Conservation (phyloP, 805 yeast genomes). For the Tetrapisispora taiwanensis region DNA sequence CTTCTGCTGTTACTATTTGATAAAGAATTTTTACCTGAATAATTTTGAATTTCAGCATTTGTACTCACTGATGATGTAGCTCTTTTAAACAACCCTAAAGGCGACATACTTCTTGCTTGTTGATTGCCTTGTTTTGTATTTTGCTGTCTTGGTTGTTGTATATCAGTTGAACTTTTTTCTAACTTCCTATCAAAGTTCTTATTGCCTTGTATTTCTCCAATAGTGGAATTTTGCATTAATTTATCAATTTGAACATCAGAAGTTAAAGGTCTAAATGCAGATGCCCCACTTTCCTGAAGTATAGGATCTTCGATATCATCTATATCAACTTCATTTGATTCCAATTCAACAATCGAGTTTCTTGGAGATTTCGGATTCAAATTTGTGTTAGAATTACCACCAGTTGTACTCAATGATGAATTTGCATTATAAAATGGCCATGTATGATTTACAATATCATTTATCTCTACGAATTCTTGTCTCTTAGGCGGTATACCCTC, state of each 20-base stretch:
- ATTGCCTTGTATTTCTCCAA: not conserved
- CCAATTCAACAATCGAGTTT: not conserved
- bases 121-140: slow-evolving; percentile 1
- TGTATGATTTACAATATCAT: slow-evolving; percentile 61
- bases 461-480: slow-evolving; percentile 51
- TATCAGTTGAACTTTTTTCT: not conserved
- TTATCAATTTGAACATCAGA: not conserved
- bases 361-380: not conserved
- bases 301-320: slow-evolving; percentile 4
- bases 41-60: slow-evolving; percentile 4
- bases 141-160: not conserved
- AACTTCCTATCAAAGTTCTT: not conserved
- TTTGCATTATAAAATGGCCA: slow-evolving; percentile 74
- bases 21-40: slow-evolving; percentile 1
- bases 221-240: not conserved
- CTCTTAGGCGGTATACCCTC: slow-evolving; percentile 94
- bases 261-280: slow-evolving; percentile 11
- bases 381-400: not conserved
- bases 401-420: slow-evolving; percentile 12
- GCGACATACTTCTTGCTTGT: slow-evolving; percentile 18
- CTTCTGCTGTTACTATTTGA: slow-evolving; percentile 5
- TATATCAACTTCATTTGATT: not conserved
- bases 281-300: slow-evolving; percentile 12
- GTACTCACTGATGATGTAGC: slow-evolving; percentile 10
- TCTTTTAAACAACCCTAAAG: slow-evolving; percentile 22